Base-by-base conservation (phyloP, 1,284 basidiomycete genomes). In the Grifola frondosa region DNA sequence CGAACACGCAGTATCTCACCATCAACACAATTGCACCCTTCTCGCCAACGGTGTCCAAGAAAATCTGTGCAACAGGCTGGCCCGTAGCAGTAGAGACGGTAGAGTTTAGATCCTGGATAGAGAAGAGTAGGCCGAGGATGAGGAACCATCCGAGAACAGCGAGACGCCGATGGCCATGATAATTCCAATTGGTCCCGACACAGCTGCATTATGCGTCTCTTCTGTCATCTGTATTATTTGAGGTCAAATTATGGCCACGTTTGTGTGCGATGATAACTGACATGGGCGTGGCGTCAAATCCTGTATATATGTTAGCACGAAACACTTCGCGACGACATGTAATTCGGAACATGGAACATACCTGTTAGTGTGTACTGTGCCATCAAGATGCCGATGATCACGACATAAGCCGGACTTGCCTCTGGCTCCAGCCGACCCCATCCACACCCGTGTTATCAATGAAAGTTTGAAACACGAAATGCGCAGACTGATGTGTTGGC, bases 51-150 rank as follows among this genome's bases (percentile, higher is more conserved):
- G 81, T 81, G 55, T 89, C 85, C 29, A 87, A 54, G 57, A 88
- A 82, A 6, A 90, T 88, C 54, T 88, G 84, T 0, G 85, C 74
- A 2, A 89, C 84, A 2, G 86, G 86, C 50, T 88, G 74, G 1
- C 81, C 82, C 3, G 78, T 82, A 6, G 63, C 31, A 2, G 78
- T 73, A 16, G 48, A 54, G 23, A 88, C 47, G 0, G 84, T 86
- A 4, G 39, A 55, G 19, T 77, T 72, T 12, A 84, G 69, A 53
- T 88, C 78, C 57, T 88, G 87, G 23, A 89, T 88, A 0, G 81
- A 85, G 63, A 88, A 88, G 0, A 90, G 70, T 24, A 88, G 67
- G 1, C 81, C 80, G 12, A 88, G 66, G 29, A 88, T 66, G 40
- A 88, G 74, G 69, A 84, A 86, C 77, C 81, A 84, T 15, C 85